Evolutionary conservation across 148 eudicot species (phyloP), one percentile per base, ranked within the genome.

Genomic region (Vaccinium macrocarpon): DNA sequence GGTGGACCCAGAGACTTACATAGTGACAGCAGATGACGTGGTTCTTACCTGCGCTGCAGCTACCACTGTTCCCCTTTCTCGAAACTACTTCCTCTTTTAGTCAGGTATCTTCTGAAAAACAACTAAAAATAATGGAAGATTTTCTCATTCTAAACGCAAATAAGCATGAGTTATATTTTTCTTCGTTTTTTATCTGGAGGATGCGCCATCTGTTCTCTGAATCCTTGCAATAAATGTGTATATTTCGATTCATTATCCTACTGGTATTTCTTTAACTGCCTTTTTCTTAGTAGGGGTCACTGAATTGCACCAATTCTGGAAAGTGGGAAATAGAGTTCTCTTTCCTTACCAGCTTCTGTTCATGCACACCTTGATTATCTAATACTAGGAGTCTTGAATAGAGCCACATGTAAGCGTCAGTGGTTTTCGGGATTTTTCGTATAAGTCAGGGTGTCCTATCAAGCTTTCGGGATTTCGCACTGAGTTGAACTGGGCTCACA

Each of bases 61-160:
- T 82, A 76, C 92, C 59, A 89, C 95, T 23, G 90, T 97, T 74
- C 98, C 98, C 1, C 92, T 97, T 32, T 95, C 98, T 12, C 90
- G 93, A 49, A 96, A 94, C 84, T 96, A 97, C 88, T 97, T 92
- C 90, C 88, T 97, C n/a, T 95, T 95, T 87, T 97, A 89, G 83
- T 82, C 71, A 73, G 38, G 73, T 68, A 68, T 3, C 35, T 68
- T 68, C 73, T 29, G 38, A 68, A 64, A 64, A 64, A 23, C 25
- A 64, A n/a, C 68, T 62, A 11, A n/a, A 61, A 62, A 8, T 21
- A 21, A 0, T 23, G 32, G 11, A 23, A 68, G 16, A 12, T 68
- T 13, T 27, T 2, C 38, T 80, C 55, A 48, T 48, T 72, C 50
- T 38, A 38, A 61, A 84, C 49, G 10, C 12, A 9, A 82, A 71